Conservation (phyloP, 2,329 filamentous ascomycete species). For the Lasiodiplodia hormozganensis region DNA sequence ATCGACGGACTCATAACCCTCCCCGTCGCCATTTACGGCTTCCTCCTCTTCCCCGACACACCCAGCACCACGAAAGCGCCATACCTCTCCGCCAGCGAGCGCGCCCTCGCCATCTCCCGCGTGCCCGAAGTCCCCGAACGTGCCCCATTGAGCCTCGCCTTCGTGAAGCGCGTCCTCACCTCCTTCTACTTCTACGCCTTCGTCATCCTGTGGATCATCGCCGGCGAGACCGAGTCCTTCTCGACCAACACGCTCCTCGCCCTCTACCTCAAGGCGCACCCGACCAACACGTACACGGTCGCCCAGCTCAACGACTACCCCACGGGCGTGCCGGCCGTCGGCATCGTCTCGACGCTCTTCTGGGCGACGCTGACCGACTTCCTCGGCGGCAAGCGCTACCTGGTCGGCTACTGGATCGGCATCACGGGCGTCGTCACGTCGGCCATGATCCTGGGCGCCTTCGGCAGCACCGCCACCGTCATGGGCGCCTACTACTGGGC, state of each 20-base stretch:
- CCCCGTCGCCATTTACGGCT: slow-evolving; percentile 63
- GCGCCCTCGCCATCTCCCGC: slow-evolving; percentile 52
- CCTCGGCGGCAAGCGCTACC: slow-evolving; percentile 66
- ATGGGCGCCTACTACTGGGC: slow-evolving; percentile 75
- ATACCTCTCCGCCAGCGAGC: slow-evolving; percentile 51
- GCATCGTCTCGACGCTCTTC: slow-evolving; percentile 66
- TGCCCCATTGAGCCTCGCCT: slow-evolving; percentile 56
- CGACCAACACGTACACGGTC: slow-evolving; percentile 54
- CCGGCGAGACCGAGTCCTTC: slow-evolving; percentile 75
- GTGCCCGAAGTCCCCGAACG: slow-evolving; percentile 54
- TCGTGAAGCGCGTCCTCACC: slow-evolving; percentile 62
- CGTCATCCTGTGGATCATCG: slow-evolving; percentile 71
- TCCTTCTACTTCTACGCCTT: slow-evolving; percentile 74
- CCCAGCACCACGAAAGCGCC: slow-evolving; percentile 51
- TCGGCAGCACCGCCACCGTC: slow-evolving; percentile 59
- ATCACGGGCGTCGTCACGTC: slow-evolving; percentile 69
- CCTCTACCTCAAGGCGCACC: slow-evolving; percentile 58
- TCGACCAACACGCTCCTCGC: slow-evolving; percentile 66
- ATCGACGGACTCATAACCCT: slow-evolving; percentile 64
- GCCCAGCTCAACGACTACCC: slow-evolving; percentile 62
- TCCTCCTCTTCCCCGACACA: slow-evolving; percentile 55
- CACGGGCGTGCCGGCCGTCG: slow-evolving; percentile 60
- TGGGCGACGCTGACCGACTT: slow-evolving; percentile 74
- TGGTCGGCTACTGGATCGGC: slow-evolving; percentile 72
- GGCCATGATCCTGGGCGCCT: slow-evolving; percentile 64